These are phyloP conservation scores for Xylaria palmicola DNA, from an alignment of 495 filamentous ascomycete genomes.

Conservation along the genomic window DNA sequence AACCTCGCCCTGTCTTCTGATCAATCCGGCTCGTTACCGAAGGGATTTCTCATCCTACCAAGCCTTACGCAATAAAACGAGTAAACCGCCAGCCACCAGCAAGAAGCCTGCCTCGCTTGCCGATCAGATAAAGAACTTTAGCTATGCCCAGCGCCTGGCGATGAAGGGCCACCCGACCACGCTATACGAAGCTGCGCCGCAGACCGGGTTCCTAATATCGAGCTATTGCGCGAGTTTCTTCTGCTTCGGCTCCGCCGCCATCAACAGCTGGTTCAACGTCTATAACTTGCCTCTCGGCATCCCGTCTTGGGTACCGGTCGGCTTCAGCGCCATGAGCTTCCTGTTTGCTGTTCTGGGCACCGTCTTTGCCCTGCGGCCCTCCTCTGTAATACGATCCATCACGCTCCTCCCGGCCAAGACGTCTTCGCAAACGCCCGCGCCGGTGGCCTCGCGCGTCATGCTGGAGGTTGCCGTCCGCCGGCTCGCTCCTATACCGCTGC, in stretches of 20 bases:
- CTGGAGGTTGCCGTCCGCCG: conserved; percentile 40
- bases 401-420: conserved; percentile 33
- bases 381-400: conserved; percentile 42
- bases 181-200: conserved; percentile 62
- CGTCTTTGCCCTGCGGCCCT: conserved; percentile 45
- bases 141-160: conserved; percentile 46
- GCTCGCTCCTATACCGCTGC: conserved; percentile 28
- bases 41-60: not conserved
- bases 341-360: conserved; percentile 46
- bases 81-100: not conserved
- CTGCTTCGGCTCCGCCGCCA: conserved; percentile 57
- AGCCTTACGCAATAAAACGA: not conserved
- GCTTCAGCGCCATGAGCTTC: conserved; percentile 44
- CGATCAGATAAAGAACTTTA: not conserved
- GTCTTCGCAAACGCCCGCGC: not conserved
- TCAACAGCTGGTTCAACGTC: conserved; percentile 51
- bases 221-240: conserved; percentile 56
- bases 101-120: not conserved
- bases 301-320: conserved; percentile 40
- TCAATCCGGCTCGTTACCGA: not conserved
- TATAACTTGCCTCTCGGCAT: conserved; percentile 44
- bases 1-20: not conserved
- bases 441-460: conserved; percentile 18
- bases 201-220: conserved; percentile 56
- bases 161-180: conserved; percentile 42